Conservation (phyloP, 495 filamentous ascomycete species). For the Thermochaetoides thermophila region DNA sequence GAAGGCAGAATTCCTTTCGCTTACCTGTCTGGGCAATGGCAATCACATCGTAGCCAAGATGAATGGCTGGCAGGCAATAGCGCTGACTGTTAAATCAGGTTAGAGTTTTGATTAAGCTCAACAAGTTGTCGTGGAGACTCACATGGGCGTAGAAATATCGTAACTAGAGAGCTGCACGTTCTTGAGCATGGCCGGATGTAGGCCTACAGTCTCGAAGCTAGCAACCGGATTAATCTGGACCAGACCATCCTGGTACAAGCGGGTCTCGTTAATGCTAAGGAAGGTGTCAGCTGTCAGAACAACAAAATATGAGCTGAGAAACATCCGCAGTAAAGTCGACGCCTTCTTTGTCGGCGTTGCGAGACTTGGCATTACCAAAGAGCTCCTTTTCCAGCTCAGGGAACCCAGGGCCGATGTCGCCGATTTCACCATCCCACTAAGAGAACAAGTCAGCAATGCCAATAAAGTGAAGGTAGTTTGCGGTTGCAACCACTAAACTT, state of each 20-base stretch:
- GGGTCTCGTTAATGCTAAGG: conserved; percentile 38
- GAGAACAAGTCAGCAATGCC: no score
- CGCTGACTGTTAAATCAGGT: no score
- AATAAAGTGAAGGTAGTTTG: no score
- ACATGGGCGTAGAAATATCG: conserved; percentile 63
- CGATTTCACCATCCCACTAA: conserved; percentile 76
- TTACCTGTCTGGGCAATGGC: conserved; percentile 85
- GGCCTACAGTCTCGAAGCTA: conserved; percentile 58
- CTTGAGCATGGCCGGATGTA: conserved; percentile 69
- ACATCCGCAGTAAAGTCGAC: conserved; percentile 36
- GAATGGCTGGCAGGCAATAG: conserved; percentile 65
- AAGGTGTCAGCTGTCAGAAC: conserved; percentile 5
- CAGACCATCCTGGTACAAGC: conserved; percentile 44
- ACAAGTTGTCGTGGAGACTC: no score
- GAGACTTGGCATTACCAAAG: conserved; percentile 39
- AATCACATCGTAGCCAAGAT: conserved; percentile 60
- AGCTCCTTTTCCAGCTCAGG: conserved; percentile 55
- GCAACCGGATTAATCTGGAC: conserved; percentile 37
- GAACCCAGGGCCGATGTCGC: conserved; percentile 63
- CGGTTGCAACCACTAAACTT: no score
- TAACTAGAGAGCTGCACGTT: conserved; percentile 59
- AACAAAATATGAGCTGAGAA: not conserved
- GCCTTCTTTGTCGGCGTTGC: conserved; percentile 21
- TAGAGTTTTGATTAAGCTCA: no score
- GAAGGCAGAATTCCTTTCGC: conserved; percentile 10